Base-by-base conservation (phyloP, 768 basidiomycete genomes). In the Postia placenta region DNA sequence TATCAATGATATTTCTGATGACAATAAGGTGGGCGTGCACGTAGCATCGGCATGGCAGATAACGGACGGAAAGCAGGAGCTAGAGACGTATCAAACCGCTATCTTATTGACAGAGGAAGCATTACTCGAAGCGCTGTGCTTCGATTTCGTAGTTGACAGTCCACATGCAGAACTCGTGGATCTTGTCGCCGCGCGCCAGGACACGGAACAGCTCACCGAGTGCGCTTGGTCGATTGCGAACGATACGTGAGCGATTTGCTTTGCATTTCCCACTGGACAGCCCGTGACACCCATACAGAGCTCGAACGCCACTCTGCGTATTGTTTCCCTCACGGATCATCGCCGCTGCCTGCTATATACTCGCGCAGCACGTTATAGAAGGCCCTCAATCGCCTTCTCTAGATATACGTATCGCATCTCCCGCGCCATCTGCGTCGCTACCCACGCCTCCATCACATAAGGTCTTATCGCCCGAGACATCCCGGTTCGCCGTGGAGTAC, bases 211-310 rank as follows among this genome's bases (percentile, higher is more conserved):
- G 27, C 63, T 84, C 28, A 80, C 86, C 63, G 88, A 90, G 60
- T 83, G 79, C 59, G 81, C 87, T 11, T 92, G 89, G 91, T 87
- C 86, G 53, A 72, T 92, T 44, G 85, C 88, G 12, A 87, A 90
- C 66, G 90, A 92, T 70, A 89, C 90, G 90, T 92, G 50, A 66
- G 75, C 76, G 28, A 26, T 42, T 23, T 49, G 22, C 36, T 35
- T 42, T 24, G 38, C 9, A 23, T 26, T 39, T 39, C 35, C 44
- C 15, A 19, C 14, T 5, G 33, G 24, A 17, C 17, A n/a, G 11
- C 5, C 19, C 11, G 44, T 46, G 20, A 26, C 48, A 36, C 36
- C 24, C 30, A 20, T n/a, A 4, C 17, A 47, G 46, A 24, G 46
- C 46, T 4, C 78, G 91, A 55, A 91, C 85, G 2, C 87, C 88